Conservation (phyloP, 164 flowering plant species). For the Magnolia officinalis region DNA sequence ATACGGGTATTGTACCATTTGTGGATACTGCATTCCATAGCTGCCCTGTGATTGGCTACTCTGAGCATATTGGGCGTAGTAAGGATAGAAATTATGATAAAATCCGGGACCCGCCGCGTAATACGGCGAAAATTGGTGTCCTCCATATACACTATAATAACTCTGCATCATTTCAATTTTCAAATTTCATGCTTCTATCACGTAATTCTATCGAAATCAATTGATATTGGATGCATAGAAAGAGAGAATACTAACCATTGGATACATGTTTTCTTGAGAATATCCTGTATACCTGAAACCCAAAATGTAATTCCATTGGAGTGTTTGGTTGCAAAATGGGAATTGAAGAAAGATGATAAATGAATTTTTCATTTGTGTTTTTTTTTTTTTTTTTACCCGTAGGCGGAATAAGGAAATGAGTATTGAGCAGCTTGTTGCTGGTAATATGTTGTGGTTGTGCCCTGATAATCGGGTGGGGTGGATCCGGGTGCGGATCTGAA, state of each 20-base stretch:
- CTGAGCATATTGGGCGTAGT: slow-evolving; percentile 50
- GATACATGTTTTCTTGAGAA: slow-evolving; percentile 53
- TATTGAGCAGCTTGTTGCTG: slow-evolving; percentile 43
- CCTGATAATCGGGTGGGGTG: slow-evolving; percentile 33
- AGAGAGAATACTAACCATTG: slow-evolving; percentile 41
- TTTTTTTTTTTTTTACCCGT: slow-evolving; percentile 39
- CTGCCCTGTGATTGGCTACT: slow-evolving; percentile 41
- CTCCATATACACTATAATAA: slow-evolving; percentile 55
- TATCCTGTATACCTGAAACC: slow-evolving; percentile 47
- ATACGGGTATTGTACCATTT: slow-evolving; percentile 48
- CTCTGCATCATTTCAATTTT: slow-evolving; percentile 30
- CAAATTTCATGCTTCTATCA: not conserved
- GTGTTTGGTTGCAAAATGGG: not conserved
- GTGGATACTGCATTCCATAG: slow-evolving; percentile 48
- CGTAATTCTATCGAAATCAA: not conserved
- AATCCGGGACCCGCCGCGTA: slow-evolving; percentile 36
- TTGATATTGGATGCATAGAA: not conserved
- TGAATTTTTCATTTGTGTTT: not conserved
- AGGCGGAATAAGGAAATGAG: slow-evolving; percentile 52
- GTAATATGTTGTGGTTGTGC: slow-evolving; percentile 36
- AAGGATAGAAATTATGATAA: slow-evolving; percentile 45
- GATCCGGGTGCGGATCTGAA: slow-evolving; percentile 40
- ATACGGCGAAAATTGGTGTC: slow-evolving; percentile 50
- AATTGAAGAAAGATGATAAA: not conserved
- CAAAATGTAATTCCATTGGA: not conserved